phyloP scores from a whole-genome alignment of 345 rosid genomes.

The Ailanthus altissimus region DNA sequence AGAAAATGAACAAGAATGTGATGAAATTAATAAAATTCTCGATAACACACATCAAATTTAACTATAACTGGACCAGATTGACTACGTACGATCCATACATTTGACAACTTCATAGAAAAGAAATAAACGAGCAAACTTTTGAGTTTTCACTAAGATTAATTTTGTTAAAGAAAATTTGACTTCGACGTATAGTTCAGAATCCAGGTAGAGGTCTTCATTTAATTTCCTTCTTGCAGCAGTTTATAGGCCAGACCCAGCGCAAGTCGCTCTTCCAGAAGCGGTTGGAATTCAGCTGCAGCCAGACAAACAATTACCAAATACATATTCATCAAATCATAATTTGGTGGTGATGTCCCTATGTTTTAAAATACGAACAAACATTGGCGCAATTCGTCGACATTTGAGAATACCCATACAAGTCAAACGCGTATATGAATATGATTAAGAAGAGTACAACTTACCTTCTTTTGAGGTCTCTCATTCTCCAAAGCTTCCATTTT shows the following conservation, averaged over 20 bases:
- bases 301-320: background rate
- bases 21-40: background rate
- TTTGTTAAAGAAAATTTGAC: background rate
- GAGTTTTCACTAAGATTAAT: background rate
- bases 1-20: background rate
- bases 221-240: background rate
- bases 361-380: no score
- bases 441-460: background rate
- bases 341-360: background rate
- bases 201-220: background rate
- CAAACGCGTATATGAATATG: background rate
- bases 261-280: constrained; percentile 12
- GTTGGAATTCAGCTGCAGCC: constrained; percentile 23
- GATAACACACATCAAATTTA: background rate
- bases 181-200: background rate
- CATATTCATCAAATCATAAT: background rate
- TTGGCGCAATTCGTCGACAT: no score
- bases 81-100: background rate
- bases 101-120: background rate
- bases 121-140: background rate
- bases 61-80: background rate
- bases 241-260: background rate
- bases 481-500: background rate
- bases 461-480: constrained; percentile 16
- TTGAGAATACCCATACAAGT: no score